Percentiles rank a stretch among this genome's conserved stretches.
phyloP scores from a whole-genome alignment of 306 rosid species.

The Castanea mollissima region DNA sequence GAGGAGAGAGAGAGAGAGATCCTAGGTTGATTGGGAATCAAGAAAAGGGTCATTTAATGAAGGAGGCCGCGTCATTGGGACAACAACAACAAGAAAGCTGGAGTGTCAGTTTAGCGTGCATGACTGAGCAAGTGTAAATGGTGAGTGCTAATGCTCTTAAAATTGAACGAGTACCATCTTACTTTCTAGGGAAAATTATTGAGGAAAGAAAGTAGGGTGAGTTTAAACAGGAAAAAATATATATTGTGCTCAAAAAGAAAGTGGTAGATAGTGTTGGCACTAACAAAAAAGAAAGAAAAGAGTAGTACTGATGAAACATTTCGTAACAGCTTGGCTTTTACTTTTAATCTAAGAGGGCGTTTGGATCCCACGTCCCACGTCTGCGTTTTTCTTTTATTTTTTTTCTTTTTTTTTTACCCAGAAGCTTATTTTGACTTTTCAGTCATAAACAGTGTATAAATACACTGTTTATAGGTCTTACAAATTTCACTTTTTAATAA shows the following conservation, averaged over 20 bases:
- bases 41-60: constrained; percentile 41
- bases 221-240: neutral
- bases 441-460: too few relatives aligned
- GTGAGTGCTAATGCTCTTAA: constrained; percentile 31
- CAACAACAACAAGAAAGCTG: constrained; percentile 39
- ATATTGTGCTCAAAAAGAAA: neutral
- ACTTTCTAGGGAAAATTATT: constrained; percentile 30
- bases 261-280: constrained; percentile 20
- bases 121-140: constrained; percentile 42
- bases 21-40: constrained; percentile 26
- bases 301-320: constrained; percentile 20
- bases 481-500: too few relatives aligned
- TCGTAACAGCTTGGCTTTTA: constrained; percentile 34
- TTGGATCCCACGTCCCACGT: too few relatives aligned
- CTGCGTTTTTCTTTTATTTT: too few relatives aligned
- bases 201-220: constrained; percentile 18
- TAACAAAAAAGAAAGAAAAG: neutral
- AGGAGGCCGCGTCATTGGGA: constrained; percentile 28
- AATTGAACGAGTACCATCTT: constrained; percentile 33
- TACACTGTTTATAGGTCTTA: too few relatives aligned
- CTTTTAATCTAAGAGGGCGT: constrained; percentile 17
- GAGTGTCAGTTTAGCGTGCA: constrained; percentile 83
- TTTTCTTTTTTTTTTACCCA: too few relatives aligned
- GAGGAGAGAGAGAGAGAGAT: constrained; percentile 3
- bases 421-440: too few relatives aligned